These are phyloP conservation scores for Saccharata proteae DNA, from an alignment of 2,329 filamentous ascomycete genomes.

Conservation along the genomic window DNA sequence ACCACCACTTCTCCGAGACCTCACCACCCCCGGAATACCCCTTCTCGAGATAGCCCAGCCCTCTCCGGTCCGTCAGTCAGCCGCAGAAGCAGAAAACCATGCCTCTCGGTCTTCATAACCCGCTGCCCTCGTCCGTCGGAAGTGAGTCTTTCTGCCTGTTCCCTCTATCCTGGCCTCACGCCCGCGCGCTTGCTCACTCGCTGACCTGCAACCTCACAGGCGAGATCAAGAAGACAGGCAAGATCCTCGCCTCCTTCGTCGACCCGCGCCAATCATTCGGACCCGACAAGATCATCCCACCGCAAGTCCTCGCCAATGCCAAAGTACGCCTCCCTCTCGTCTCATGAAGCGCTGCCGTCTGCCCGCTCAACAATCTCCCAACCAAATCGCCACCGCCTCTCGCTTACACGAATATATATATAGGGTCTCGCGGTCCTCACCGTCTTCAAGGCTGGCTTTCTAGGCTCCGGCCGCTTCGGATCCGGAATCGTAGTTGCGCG, in stretches of 20 bases:
- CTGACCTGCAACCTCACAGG: slow-evolving; percentile 42
- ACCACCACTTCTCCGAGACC: too few species aligned
- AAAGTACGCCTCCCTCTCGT: slow-evolving; percentile 48
- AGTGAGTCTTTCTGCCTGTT: slow-evolving; percentile 27
- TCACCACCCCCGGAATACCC: neutral
- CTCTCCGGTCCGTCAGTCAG: too few species aligned
- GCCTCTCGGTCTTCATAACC: slow-evolving; percentile 38
- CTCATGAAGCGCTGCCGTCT: neutral
- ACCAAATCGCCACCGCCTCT: too few species aligned
- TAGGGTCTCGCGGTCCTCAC: slow-evolving; percentile 74
- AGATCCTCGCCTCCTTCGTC: slow-evolving; percentile 89
- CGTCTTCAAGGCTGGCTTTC: slow-evolving; percentile 76
- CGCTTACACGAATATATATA: neutral
- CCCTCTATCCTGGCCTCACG: slow-evolving; percentile 8
- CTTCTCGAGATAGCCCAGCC: slow-evolving; percentile 2
- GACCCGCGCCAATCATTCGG: slow-evolving; percentile 89
- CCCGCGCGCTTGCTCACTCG: slow-evolving; percentile 16
- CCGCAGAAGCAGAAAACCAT: too few species aligned
- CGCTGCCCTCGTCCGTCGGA: slow-evolving; percentile 40
- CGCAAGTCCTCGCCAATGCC: slow-evolving; percentile 75
- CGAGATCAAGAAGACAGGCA: slow-evolving; percentile 94
- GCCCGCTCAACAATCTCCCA: slow-evolving; percentile 1
- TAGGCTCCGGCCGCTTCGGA: slow-evolving; percentile 70
- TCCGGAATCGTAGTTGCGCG: slow-evolving; percentile 73
- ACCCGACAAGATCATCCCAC: slow-evolving; percentile 94